Evolutionary conservation across 345 rosid genomes (phyloP).

Genomic region (Citrus mangshanensis): DNA sequence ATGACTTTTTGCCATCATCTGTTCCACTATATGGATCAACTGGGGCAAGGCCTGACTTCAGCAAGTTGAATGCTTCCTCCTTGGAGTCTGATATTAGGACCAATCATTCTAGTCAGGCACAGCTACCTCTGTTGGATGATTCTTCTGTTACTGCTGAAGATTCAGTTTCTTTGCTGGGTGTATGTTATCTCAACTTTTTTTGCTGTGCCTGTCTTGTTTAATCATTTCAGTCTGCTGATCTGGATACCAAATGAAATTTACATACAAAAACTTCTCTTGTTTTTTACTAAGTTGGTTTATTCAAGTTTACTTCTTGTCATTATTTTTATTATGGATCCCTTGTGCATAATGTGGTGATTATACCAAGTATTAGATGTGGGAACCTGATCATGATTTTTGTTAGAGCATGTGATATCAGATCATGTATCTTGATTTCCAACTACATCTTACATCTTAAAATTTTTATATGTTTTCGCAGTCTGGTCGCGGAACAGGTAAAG

Average conservation of each 20-base stretch:
- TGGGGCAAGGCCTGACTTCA: constrained; percentile 46
- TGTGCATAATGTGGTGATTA: background rate
- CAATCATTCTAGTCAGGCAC: constrained; percentile 37
- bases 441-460: constrained; percentile 5
- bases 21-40: constrained; percentile 40
- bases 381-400: background rate
- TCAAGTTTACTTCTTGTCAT: background rate
- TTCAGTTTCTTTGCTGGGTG: constrained; percentile 30
- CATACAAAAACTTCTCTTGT: background rate
- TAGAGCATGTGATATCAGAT: background rate
- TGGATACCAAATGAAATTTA: background rate
- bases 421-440: background rate
- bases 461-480: constrained; percentile 37
- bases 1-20: constrained; percentile 47
- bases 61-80: constrained; percentile 33
- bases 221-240: background rate
- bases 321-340: background rate
- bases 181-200: constrained; percentile 31
- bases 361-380: background rate
- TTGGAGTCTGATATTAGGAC: constrained; percentile 44
- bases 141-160: constrained; percentile 33
- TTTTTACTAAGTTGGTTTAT: background rate
- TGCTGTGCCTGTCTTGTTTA: background rate
- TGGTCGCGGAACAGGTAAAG: constrained; percentile 31
- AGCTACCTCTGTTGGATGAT: constrained; percentile 35